Conservation (phyloP, 2,329 filamentous ascomycete genomes). For the Trichoderma asperellum region DNA sequence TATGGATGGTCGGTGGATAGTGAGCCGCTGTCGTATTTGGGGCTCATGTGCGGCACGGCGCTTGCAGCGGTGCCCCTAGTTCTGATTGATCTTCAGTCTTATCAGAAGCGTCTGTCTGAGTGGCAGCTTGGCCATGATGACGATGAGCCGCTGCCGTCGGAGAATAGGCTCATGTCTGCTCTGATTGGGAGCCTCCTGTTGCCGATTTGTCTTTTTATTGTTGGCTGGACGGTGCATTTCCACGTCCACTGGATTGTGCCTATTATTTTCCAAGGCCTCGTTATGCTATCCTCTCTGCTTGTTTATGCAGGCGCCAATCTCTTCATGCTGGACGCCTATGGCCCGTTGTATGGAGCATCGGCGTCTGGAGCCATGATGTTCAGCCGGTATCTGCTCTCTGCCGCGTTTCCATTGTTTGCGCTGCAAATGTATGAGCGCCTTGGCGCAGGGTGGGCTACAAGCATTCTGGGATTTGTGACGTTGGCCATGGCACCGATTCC, state of each 20-base stretch:
- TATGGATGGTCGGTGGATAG: slow-evolving; percentile 64
- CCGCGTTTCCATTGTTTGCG: slow-evolving; percentile 54
- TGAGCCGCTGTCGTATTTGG: slow-evolving; percentile 68
- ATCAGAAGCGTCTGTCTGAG: slow-evolving; percentile 58
- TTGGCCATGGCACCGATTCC: slow-evolving; percentile 45
- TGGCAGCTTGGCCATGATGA: slow-evolving; percentile 48
- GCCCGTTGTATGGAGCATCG: slow-evolving; percentile 37
- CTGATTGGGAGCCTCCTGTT: slow-evolving; percentile 65
- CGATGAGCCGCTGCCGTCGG: slow-evolving; percentile 61
- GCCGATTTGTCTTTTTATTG: slow-evolving; percentile 68
- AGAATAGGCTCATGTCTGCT: slow-evolving; percentile 65
- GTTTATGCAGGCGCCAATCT: slow-evolving; percentile 38
- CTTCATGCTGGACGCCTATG: slow-evolving; percentile 39
- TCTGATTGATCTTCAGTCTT: slow-evolving; percentile 57
- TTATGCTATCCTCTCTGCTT: slow-evolving; percentile 37
- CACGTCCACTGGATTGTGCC: slow-evolving; percentile 36
- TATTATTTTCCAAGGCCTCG: slow-evolving; percentile 35
- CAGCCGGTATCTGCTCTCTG: slow-evolving; percentile 58
- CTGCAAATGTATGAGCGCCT: slow-evolving; percentile 47
- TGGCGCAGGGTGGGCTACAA: slow-evolving; percentile 51
- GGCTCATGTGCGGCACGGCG: slow-evolving; percentile 69
- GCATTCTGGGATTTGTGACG: slow-evolving; percentile 46
- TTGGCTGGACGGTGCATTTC: slow-evolving; percentile 62
- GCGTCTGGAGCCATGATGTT: slow-evolving; percentile 37
- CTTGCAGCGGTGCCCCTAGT: slow-evolving; percentile 44